A percentile compares a stretch with the other conserved stretches of the same genome.
phyloP scores from a whole-genome alignment of 2,329 filamentous ascomycete genomes.

The Nemania serpens region DNA sequence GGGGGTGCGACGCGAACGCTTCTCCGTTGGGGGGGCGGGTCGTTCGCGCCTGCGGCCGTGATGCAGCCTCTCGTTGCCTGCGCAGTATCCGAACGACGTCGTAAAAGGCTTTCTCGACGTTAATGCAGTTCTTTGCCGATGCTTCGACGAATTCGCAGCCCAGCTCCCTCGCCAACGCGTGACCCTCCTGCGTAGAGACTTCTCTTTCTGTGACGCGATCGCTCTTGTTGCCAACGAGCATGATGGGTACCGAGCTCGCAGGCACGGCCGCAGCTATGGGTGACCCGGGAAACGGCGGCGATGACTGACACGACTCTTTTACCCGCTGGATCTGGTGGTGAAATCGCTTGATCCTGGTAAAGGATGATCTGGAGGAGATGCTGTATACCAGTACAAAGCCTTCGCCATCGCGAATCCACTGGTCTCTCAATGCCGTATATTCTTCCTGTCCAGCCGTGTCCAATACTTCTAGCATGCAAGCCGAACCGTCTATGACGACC shows the following conservation, averaged over 20 bases:
- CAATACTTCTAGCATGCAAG: constrained; percentile 96
- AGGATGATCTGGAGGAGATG: constrained; percentile 95
- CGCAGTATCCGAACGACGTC: constrained; percentile 92
- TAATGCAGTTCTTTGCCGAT: constrained; percentile 97
- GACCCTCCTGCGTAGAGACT: constrained; percentile 94
- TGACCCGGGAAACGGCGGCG: constrained; percentile 77
- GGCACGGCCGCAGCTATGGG: constrained; percentile 65
- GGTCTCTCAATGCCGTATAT: constrained; percentile 93
- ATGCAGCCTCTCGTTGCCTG: constrained; percentile 71
- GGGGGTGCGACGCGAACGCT: constrained; percentile 25
- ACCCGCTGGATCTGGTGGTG: constrained; percentile 97
- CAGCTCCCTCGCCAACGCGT: constrained; percentile 86
- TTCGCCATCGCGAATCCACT: constrained; percentile 98
- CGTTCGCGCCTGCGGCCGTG: constrained; percentile 42
- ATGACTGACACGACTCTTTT: constrained; percentile 84
- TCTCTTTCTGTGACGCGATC: constrained; percentile 95
- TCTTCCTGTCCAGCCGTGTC: constrained; percentile 98
- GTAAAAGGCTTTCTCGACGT: constrained; percentile 98
- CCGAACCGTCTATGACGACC: constrained; percentile 90
- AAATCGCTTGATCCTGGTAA: constrained; percentile 91
- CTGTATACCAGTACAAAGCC: constrained; percentile 98
- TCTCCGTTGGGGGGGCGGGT: constrained; percentile 35
- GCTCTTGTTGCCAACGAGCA: constrained; percentile 99
- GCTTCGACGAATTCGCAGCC: constrained; percentile 97
- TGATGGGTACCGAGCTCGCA: constrained; percentile 81